A percentile compares a stretch with the other conserved stretches of the same genome.
These are phyloP conservation scores for Dissoconium aciculare DNA, from an alignment of 2,329 filamentous ascomycete genomes.

Conservation along the genomic window DNA sequence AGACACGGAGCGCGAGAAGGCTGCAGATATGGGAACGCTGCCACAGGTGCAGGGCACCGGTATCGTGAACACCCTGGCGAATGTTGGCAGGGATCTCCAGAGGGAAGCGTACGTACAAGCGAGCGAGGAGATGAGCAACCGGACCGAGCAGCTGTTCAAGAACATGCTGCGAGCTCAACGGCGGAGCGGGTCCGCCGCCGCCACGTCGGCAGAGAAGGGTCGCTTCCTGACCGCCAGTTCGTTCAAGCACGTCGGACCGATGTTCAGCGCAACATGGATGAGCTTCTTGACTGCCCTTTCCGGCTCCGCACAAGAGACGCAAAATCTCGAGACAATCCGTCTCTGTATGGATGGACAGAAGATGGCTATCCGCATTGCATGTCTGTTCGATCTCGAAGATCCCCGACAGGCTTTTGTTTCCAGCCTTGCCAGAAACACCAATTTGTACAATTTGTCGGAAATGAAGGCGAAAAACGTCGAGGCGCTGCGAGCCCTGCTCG, in stretches of 20 bases:
- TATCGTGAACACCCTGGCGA: constrained; percentile 54
- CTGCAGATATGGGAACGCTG: constrained; percentile 58
- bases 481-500: constrained; percentile 77
- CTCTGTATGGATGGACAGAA: constrained; percentile 92
- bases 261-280: constrained; percentile 99
- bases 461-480: constrained; percentile 95
- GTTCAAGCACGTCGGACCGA: constrained; percentile 86
- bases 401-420: constrained; percentile 89
- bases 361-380: constrained; percentile 82
- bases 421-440: constrained; percentile 82
- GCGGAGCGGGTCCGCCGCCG: constrained; percentile 43
- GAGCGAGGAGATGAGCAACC: constrained; percentile 80
- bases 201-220: constrained; percentile 35
- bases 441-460: constrained; percentile 86
- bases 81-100: constrained; percentile 79
- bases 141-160: constrained; percentile 77
- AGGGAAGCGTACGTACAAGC: constrained; percentile 88
- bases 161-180: constrained; percentile 81
- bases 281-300: constrained; percentile 92
- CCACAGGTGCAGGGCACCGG: constrained; percentile 35
- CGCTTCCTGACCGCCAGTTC: constrained; percentile 85
- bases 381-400: constrained; percentile 84
- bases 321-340: constrained; percentile 82
- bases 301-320: constrained; percentile 80
- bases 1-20: constrained; percentile 77